phyloP scores from a whole-genome alignment of 805 yeast species.

The Candida ovalis region DNA sequence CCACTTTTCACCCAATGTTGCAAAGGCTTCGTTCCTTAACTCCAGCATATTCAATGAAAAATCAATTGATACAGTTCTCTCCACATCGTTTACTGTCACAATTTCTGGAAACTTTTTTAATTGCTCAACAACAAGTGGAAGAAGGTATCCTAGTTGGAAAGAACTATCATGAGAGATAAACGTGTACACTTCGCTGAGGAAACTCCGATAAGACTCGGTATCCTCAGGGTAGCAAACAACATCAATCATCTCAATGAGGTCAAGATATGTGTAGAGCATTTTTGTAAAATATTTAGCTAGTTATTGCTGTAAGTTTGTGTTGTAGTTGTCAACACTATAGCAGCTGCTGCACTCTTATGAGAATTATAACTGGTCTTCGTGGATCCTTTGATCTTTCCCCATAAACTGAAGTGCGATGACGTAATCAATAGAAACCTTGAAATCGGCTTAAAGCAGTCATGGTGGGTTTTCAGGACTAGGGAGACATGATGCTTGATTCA shows the following conservation, averaged over 20 bases:
- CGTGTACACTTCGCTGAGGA: conserved; percentile 25
- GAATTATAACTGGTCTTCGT: no score
- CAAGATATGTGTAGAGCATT: conserved; percentile 17
- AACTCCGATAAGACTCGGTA: conserved; percentile 4
- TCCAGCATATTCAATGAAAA: conserved; percentile 35
- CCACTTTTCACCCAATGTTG: conserved; percentile 40
- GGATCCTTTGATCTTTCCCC: no score
- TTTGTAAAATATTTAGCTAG: no score
- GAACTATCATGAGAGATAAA: conserved; percentile 35
- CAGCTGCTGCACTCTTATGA: no score
- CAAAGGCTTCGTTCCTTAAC: conserved; percentile 38
- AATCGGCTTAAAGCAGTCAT: no score
- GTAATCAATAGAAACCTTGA: background rate
- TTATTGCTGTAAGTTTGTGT: no score
- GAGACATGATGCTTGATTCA: background rate
- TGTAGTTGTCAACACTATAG: no score
- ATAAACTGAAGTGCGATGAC: background rate
- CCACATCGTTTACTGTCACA: conserved; percentile 26
- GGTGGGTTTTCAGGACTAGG: background rate
- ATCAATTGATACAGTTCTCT: conserved; percentile 29
- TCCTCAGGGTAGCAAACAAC: conserved; percentile 29
- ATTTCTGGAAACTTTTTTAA: conserved; percentile 17
- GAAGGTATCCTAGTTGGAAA: conserved; percentile 37
- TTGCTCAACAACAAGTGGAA: conserved; percentile 31
- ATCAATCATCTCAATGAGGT: conserved; percentile 29